phyloP scores from a whole-genome alignment of 768 basidiomycete genomes.

The Pulveroboletus sp. region DNA sequence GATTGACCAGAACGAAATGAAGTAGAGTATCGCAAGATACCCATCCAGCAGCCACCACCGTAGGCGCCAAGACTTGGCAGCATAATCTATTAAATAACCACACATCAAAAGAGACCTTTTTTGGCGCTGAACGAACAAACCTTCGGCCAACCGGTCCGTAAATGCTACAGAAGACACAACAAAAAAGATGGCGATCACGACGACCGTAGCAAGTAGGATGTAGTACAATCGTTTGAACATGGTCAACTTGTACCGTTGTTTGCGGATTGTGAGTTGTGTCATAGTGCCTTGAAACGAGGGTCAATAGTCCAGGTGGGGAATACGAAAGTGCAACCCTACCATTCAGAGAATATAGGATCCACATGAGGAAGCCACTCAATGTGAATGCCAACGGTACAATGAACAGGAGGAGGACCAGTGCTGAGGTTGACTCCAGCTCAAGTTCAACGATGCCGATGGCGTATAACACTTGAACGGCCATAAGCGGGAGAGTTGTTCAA shows the following conservation, averaged over 20 bases:
- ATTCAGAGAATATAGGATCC: slow-evolving; percentile 91
- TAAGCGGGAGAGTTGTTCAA: slow-evolving; percentile 4
- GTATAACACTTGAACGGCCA: slow-evolving; percentile 64
- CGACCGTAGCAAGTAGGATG: slow-evolving; percentile 76
- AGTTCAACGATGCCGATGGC: slow-evolving; percentile 93
- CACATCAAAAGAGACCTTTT: background rate
- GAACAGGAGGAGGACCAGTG: slow-evolving; percentile 78
- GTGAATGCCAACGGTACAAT: slow-evolving; percentile 94
- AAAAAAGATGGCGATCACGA: slow-evolving; percentile 85
- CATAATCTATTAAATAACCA: slow-evolving; percentile 64
- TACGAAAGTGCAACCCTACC: slow-evolving; percentile 43
- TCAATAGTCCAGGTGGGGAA: background rate
- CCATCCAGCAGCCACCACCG: slow-evolving; percentile 98
- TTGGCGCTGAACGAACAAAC: slow-evolving; percentile 36
- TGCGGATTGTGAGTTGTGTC: slow-evolving; percentile 75
- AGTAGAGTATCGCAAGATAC: slow-evolving; percentile 86
- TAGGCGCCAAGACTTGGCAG: slow-evolving; percentile 81
- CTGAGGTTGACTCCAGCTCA: slow-evolving; percentile 85
- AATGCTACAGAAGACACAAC: slow-evolving; percentile 89
- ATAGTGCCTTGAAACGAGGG: slow-evolving; percentile 65
- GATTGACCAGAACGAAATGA: slow-evolving; percentile 73
- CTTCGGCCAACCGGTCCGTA: slow-evolving; percentile 87
- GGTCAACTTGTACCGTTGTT: slow-evolving; percentile 77
- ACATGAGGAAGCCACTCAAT: slow-evolving; percentile 91
- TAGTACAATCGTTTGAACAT: slow-evolving; percentile 89